Evolutionary conservation across 257 asterid species (phyloP), one percentile per base, ranked within the genome.

Genomic region (Pogostemon cablin): DNA sequence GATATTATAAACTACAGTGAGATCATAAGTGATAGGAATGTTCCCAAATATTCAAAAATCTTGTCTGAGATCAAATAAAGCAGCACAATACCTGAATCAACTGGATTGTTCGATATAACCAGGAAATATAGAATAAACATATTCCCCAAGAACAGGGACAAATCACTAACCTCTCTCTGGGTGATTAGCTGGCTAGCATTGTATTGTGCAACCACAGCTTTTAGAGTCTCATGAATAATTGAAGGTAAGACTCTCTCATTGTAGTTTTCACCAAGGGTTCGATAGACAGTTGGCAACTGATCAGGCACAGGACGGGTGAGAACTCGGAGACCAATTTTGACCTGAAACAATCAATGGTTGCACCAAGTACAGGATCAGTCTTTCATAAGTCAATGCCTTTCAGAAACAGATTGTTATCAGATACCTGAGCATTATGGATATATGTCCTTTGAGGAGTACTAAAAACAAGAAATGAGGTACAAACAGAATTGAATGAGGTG

Each of bases 161-260:
- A n/a, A 72, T 34, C 57, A 9, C 53, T 57, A 80, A 87, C 98
- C 91, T 92, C 98, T 87, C 98, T 86, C 84, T 92, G 98, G 61
- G 98, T 92, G 86, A 92, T 85, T 15, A 92, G 93, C 89, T 92
- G 96, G 81, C 96, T 92, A 17, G 98, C 98, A 72, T 92, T 91
- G 81, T 86, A 92, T 64, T 92, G 96, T 15, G 96, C 98, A 77
- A 92, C 98, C 69, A 92, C 96, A 73, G 96, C 78, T 80, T 92
- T 92, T 81, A 92, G 77, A 69, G 98, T 92, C 80, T 92, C 98
- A 38, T 92, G 93, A 72, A 92, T 89, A 56, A 92, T 87, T 17
- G 98, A 92, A 70, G 98, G 98, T 48, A 92, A 77, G 52, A 92
- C 98, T 68, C 96, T 84, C 49, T 92, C 96, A 47, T 88, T 92